These are phyloP conservation scores for Erodium trifolium DNA, from an alignment of 441 rosid genomes.

Conservation along the genomic window DNA sequence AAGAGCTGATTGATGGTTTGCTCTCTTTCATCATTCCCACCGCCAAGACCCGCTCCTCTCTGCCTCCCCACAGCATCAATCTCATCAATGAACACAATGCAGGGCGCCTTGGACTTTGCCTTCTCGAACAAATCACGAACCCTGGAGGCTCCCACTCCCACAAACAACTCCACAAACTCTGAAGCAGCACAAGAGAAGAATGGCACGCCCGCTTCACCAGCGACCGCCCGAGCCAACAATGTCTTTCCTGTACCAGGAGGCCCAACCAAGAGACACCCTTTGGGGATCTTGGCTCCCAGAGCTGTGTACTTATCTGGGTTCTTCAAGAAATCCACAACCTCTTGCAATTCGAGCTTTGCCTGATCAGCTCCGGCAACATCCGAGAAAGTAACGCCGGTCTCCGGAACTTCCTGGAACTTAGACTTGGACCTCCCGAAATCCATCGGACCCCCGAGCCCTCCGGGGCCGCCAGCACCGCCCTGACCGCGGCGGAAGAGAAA, in stretches of 20 bases:
- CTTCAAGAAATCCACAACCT: constrained; percentile 86
- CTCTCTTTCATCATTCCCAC: constrained; percentile 86
- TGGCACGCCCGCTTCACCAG: constrained; percentile 76
- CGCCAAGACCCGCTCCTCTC: constrained; percentile 91
- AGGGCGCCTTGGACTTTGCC: constrained; percentile 70
- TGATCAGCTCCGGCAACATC: constrained; percentile 97
- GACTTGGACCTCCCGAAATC: constrained; percentile 90
- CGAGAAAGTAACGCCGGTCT: constrained; percentile 73
- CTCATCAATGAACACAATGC: constrained; percentile 74
- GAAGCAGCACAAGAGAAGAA: constrained; percentile 81
- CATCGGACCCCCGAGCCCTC: constrained; percentile 93
- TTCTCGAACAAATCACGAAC: constrained; percentile 79
- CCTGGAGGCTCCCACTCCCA: constrained; percentile 78
- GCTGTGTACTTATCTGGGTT: constrained; percentile 92
- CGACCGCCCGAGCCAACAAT: constrained; percentile 74
- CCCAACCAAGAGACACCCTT: constrained; percentile 85
- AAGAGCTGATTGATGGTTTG: constrained; percentile 75
- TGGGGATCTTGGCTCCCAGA: constrained; percentile 84
- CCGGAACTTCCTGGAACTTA: constrained; percentile 89
- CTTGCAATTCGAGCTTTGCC: constrained; percentile 81
- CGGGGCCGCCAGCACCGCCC: constrained; percentile 90
- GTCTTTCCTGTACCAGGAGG: constrained; percentile 97
- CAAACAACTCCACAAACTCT: constrained; percentile 74
- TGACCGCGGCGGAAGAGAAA: constrained; percentile 74
- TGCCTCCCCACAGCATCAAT: constrained; percentile 88